These are phyloP conservation scores for Coemansia sp. DNA, from an alignment of 192 early-diverging fungal genomes.

Conservation along the genomic window DNA sequence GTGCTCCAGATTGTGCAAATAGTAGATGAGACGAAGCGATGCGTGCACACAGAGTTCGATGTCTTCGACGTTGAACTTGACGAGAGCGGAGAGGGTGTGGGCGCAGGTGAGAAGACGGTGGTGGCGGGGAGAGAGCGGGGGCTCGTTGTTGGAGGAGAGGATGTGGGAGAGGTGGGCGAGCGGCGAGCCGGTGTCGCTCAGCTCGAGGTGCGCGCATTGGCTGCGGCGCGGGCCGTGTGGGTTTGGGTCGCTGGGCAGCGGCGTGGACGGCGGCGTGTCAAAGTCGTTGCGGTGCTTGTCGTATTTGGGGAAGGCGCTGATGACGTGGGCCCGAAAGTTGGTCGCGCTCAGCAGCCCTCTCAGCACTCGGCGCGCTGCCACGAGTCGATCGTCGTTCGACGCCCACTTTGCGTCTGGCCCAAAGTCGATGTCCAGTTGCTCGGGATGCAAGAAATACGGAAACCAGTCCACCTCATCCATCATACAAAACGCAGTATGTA, in stretches of 20 bases:
- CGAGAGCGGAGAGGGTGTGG: conserved; percentile 9
- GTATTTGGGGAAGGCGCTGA: conserved; percentile 39
- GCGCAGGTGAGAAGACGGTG: conserved; percentile 22
- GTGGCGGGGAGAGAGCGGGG: conserved; percentile 21
- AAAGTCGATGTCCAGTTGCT: conserved; percentile 27
- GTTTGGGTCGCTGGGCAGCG: neutral
- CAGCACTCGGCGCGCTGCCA: conserved; percentile 22
- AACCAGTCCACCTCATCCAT: conserved; percentile 40
- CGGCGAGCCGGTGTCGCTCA: conserved; percentile 10
- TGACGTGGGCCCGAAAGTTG: conserved; percentile 37
- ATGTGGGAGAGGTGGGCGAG: conserved; percentile 17
- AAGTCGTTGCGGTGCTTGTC: conserved; percentile 14
- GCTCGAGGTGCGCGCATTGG: conserved; percentile 30
- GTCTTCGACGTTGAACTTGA: conserved; percentile 30
- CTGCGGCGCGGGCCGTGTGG: conserved; percentile 7
- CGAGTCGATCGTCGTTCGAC: conserved; percentile 4
- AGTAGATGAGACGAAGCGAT: conserved; percentile 34
- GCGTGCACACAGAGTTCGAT: conserved; percentile 31
- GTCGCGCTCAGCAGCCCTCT: conserved; percentile 27
- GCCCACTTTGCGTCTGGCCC: conserved; percentile 9
- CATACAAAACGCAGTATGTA: neutral
- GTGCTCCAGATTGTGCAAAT: conserved; percentile 19
- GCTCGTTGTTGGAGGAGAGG: conserved; percentile 10
- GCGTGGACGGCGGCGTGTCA: conserved; percentile 36
- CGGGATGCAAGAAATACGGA: conserved; percentile 40